A percentile compares a stretch with the other conserved stretches of the same genome.
These are phyloP conservation scores for Jaltomata sinuosa DNA, from an alignment of 257 asterid genomes.

Conservation along the genomic window DNA sequence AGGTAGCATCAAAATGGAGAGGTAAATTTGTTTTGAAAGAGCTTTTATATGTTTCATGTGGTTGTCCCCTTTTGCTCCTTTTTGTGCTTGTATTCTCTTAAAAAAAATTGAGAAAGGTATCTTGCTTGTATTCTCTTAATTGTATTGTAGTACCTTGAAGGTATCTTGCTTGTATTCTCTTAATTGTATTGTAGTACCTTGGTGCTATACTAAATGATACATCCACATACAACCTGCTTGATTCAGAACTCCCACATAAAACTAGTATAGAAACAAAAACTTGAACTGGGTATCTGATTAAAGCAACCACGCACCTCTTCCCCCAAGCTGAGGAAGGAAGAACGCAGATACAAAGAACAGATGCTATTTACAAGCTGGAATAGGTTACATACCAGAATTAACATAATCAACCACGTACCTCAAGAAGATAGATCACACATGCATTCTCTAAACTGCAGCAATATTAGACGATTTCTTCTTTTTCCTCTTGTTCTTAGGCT, in stretches of 20 bases:
- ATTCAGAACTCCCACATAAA: background rate
- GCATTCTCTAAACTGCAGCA: slow-evolving; percentile 28
- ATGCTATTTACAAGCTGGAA: background rate
- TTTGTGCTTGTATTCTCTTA: background rate
- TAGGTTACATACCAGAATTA: background rate
- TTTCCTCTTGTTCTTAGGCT: slow-evolving; percentile 72
- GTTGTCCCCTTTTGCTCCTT: background rate
- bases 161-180: background rate
- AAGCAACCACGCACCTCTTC: background rate
- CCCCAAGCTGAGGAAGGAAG: background rate
- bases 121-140: background rate
- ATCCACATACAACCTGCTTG: background rate
- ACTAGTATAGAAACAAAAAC: background rate
- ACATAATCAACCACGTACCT: background rate
- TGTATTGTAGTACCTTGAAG: background rate
- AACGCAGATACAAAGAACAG: background rate
- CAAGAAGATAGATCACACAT: background rate
- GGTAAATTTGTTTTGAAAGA: background rate
- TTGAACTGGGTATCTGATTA: background rate
- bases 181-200: background rate
- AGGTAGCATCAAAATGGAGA: background rate
- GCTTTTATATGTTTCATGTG: background rate
- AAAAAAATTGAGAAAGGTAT: background rate
- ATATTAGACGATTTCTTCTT: slow-evolving; percentile 30
- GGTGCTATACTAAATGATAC: background rate